Conservation (phyloP, 495 filamentous ascomycete genomes). For the Penicillium robsamsonii region DNA sequence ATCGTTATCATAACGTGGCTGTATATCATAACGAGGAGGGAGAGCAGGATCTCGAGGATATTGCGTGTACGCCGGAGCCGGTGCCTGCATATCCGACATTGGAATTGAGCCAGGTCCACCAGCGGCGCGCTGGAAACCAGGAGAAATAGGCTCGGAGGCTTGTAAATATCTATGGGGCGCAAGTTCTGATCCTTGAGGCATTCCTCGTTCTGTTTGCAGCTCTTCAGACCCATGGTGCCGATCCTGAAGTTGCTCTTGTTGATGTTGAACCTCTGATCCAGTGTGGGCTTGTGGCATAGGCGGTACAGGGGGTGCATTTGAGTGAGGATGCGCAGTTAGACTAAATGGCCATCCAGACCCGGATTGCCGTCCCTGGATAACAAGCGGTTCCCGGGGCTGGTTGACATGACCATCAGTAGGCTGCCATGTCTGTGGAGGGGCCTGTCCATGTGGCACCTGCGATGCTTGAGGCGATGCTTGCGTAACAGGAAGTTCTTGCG, state of each 20-base stretch:
- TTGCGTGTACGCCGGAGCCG: slow-evolving; percentile 36
- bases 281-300: slow-evolving; percentile 4
- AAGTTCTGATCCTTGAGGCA: neutral
- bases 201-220: neutral
- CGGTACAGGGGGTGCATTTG: slow-evolving; percentile 6
- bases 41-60: slow-evolving; percentile 18
- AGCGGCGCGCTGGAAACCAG: slow-evolving; percentile 42
- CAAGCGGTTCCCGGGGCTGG: slow-evolving; percentile 3
- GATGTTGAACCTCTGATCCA: neutral
- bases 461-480: neutral
- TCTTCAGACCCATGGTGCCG: neutral
- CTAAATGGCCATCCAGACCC: slow-evolving; percentile 11
- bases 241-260: neutral
- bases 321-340: slow-evolving; percentile 1
- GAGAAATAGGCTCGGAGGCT: slow-evolving; percentile 38
- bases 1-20: slow-evolving; percentile 9
- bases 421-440: neutral
- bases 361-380: slow-evolving; percentile 9
- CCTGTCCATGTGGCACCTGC: neutral
- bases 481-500: neutral
- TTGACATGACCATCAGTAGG: neutral
- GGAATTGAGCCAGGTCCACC: slow-evolving; percentile 44
- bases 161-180: neutral
- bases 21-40: slow-evolving; percentile 27
- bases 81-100: slow-evolving; percentile 44